Base-by-base conservation (phyloP, 176 grass and related monocot species). In the Zizania latifolia region DNA sequence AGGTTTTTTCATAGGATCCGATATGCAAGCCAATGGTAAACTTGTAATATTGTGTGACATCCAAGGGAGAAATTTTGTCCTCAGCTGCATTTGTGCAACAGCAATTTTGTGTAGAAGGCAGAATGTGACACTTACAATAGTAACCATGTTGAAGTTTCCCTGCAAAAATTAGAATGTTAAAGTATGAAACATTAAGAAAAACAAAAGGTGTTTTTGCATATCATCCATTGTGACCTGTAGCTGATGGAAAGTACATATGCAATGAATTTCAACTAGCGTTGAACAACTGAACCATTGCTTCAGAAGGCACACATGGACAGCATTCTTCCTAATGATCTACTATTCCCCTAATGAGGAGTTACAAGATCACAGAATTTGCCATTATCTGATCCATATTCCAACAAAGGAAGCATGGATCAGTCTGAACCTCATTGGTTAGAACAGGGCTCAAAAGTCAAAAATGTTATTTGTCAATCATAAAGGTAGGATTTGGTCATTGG, bases 1-100 rank as follows among this genome's bases (percentile, higher is more conserved):
- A 15, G 95, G 84, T 81, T 70, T 98, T 71, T 71, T 85, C 17
- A 83, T 46, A 82, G 91, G 78, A 82, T 92, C 87, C 46, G 95
- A 88, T 53, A 92, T 84, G 86, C 89, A 98, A 63, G 91, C 95
- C 79, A 94, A 89, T 57, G 91, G 89, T 43, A 94, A 87, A 73
- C 82, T 77, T 51, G 86, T 60, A 71, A 78, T 86, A 24, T 69
- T 35, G 60, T 67, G 65, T 41, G 80, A 82, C 50, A 87, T 80
- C 75, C 71, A 50, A 30, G 63, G 71, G 30, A 71, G 30, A 28
- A 86, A 62, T 71, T 70, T 86, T 66, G 56, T 72, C 45, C 81
- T 86, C 50, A 75, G 69, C 74, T 84, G 76, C 73, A 86, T 90
- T 48, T 31, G 38, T 15, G 75, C 29, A 71, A 83, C 70, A 43